Evolutionary conservation across 2,329 filamentous ascomycete genomes (phyloP).

Genomic region (Paecilomyces fulvus): DNA sequence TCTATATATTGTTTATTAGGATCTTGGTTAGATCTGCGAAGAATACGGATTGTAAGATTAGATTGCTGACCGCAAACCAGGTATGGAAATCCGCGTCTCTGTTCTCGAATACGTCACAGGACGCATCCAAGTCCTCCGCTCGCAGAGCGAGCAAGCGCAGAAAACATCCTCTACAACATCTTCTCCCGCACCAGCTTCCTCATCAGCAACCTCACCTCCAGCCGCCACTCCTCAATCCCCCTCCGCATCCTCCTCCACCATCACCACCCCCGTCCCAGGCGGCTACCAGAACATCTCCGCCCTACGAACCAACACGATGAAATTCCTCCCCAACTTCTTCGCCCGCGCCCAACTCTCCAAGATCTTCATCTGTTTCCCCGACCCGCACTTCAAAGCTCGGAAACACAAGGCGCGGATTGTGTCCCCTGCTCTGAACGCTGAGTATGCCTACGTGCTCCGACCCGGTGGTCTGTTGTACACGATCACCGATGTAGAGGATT

Average conservation of each 20-base stretch:
- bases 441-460: slow-evolving; percentile 80
- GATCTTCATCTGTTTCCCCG: slow-evolving; percentile 96
- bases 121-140: slow-evolving; percentile 70
- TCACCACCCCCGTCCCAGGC: slow-evolving; percentile 18
- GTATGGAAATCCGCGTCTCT: slow-evolving; percentile 84
- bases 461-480: slow-evolving; percentile 88
- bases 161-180: slow-evolving; percentile 43
- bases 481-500: slow-evolving; percentile 92
- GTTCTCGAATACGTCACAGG: slow-evolving; percentile 88
- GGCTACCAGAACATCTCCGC: slow-evolving; percentile 81
- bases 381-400: slow-evolving; percentile 93
- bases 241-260: slow-evolving; percentile 4
- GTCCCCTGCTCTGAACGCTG: slow-evolving; percentile 75
- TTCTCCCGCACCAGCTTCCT: slow-evolving; percentile 24
- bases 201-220: slow-evolving; percentile 1
- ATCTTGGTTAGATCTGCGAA: neutral
- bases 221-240: slow-evolving; percentile 2
- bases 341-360: slow-evolving; percentile 68
- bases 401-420: slow-evolving; percentile 98
- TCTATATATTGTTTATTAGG: neutral
- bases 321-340: slow-evolving; percentile 99
- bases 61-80: slow-evolving; percentile 33
- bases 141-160: slow-evolving; percentile 24
- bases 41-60: neutral
- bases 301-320: slow-evolving; percentile 93